Evolutionary conservation across 192 early-diverging fungal species (phyloP), one percentile per base, ranked within the genome.

Genomic region (Gigaspora rosea): DNA sequence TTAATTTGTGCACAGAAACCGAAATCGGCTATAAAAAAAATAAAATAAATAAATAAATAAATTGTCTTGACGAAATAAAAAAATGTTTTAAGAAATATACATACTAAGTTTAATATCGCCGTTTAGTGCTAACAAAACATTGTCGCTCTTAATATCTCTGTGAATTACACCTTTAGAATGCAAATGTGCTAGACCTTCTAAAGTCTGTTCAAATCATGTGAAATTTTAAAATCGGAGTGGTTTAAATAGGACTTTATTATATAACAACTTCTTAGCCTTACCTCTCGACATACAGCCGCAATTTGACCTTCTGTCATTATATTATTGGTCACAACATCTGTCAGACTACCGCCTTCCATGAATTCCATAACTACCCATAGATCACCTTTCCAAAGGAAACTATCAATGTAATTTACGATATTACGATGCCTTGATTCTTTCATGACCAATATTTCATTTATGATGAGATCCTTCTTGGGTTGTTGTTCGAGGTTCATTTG

Each of bases 401-500:
- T 87, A 76, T 95, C 93, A 69, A 95, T 93, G 62, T 87, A 94
- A 77, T 92, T 94, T 52, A 95, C 94, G 84, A 95, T 94, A 79
- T 95, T 94, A 71, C 82, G 78, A 82, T 96, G 95, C n/a, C 80
- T 83, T 12, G 87, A 89, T 61, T 94, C 91, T 73, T 93, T 93
- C 94, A 96, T 94, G 22, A 96, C 90, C 50, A 93, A 67, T 56
- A 96, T 95, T 85, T 96, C 95, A 76, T 95, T 96, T 84, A 97
- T 95, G 76, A 98, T 97, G 72, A 96, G 81, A 67, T 97, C 97
- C 86, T 96, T 96, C 81, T 96, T 96, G 47, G 96, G 95, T 84
- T 98, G 97, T 81, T 94, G 90, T 81, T 95, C 91, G 58, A 98
- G 83, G 73, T 96, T 94, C 94, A 97, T 98, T 83, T 96, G 95